Evolutionary conservation across 1,284 basidiomycete species (phyloP).

Genomic region (Trichosporon ovoides): DNA sequence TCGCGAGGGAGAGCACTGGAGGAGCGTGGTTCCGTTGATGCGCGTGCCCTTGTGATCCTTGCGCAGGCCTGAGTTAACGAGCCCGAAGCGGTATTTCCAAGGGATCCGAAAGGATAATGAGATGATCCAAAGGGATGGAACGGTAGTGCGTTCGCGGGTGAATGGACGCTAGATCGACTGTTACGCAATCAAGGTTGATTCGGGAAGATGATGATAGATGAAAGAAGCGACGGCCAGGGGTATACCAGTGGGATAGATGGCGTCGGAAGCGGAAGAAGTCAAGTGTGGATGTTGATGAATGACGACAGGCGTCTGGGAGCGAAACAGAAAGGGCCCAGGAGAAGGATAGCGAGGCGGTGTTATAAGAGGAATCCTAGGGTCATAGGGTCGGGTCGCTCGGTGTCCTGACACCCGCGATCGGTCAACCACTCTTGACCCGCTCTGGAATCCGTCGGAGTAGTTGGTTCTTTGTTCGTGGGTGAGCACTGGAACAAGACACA

Average conservation of each 20-base stretch:
- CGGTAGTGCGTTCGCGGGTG: too few relatives aligned
- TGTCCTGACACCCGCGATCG: background rate
- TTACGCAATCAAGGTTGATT: background rate
- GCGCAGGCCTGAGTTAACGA: too few relatives aligned
- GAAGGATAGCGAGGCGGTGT: background rate
- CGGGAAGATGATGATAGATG: background rate
- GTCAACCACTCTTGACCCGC: background rate
- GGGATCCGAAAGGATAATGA: too few relatives aligned
- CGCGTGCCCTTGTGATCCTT: background rate
- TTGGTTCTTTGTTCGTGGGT: too few relatives aligned
- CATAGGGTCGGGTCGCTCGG: background rate
- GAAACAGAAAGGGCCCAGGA: background rate
- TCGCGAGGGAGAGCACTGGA: background rate
- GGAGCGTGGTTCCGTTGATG: background rate
- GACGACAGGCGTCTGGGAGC: background rate
- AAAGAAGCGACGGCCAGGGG: background rate
- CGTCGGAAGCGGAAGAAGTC: background rate
- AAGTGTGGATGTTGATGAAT: background rate
- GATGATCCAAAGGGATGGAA: too few relatives aligned
- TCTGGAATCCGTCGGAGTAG: too few relatives aligned
- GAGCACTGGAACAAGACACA: too few relatives aligned
- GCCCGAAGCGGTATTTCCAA: too few relatives aligned
- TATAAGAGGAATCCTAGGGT: constrained; percentile 3
- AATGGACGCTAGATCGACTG: too few relatives aligned
- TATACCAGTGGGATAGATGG: too few relatives aligned